Base-by-base conservation (phyloP, 2,329 filamentous ascomycete genomes). In the Aspergillus sp. region DNA sequence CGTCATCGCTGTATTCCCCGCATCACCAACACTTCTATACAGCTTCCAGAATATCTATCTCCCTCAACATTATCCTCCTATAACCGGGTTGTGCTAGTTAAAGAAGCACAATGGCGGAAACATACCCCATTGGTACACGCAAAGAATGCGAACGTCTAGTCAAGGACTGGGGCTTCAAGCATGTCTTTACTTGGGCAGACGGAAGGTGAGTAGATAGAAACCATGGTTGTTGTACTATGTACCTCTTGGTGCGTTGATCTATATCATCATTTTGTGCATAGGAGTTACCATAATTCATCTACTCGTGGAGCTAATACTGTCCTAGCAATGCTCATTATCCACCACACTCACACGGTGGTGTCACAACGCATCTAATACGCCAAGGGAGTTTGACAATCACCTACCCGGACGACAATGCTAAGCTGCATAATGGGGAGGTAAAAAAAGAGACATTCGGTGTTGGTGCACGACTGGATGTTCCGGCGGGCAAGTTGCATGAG, bases 101-200 rank as follows among this genome's bases (percentile, higher is more conserved):
- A 23, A 23, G 21, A 30, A 39, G 38, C 2, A 47, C 3, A 39
- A 75, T 74, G 72, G n/a, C 61, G 39, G 66, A 73, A 10, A 71
- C 57, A 41, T 76, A 77, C 30, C 62, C 68, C 1, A 75, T 74
- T 55, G 69, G 68, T n/a, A 70, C 68, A 15, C 75, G 74, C 52
- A 63, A 68, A 57, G 80, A 86, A 36, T 82, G 83, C 57, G 85
- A 87, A 70, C 69, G 71, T 39, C 73, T 84, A 61, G 85, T 88
- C 8, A 76, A 78, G 39, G 78, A 79, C 8, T 87, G 84, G 85
- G 86, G 86, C 1, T 88, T 87, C 71, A 63, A 65, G 8, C 80
- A 83, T 65, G 83, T 87, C 66, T 88, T 87, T 66, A 87, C 85
- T 3, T 88, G 85, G 85, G 81, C 80, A 1, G 85, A 88, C 71